Conservation (phyloP, 768 basidiomycete genomes). For the Leucocoprinus sp. region DNA sequence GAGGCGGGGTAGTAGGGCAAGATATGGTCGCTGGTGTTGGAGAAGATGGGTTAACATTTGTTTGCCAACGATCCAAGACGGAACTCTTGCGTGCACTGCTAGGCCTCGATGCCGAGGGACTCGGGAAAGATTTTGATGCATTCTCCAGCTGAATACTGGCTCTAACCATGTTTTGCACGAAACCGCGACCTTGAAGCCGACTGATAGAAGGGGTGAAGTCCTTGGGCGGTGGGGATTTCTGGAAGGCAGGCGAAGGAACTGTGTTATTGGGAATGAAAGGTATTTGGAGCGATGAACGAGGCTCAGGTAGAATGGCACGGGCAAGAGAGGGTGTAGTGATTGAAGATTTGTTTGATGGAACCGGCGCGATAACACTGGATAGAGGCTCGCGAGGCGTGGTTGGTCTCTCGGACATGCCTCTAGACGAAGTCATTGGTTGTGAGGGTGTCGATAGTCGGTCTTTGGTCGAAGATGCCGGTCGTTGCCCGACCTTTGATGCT, state of each 20-base stretch:
- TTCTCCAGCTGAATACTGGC: slow-evolving; percentile 49
- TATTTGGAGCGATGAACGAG: slow-evolving; percentile 33
- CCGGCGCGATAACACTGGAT: slow-evolving; percentile 12
- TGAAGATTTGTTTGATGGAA: slow-evolving; percentile 26
- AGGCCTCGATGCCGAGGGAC: slow-evolving; percentile 23
- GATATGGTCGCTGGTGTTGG: slow-evolving; percentile 31
- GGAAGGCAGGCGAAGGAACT: slow-evolving; percentile 49
- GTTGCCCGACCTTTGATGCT: not conserved
- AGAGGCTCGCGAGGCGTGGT: slow-evolving; percentile 21
- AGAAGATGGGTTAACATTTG: slow-evolving; percentile 21
- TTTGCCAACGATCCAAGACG: slow-evolving; percentile 70
- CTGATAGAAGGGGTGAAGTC: slow-evolving; percentile 79
- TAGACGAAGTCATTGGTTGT: slow-evolving; percentile 13
- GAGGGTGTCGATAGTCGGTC: slow-evolving; percentile 10
- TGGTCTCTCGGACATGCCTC: slow-evolving; percentile 10
- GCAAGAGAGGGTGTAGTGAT: slow-evolving; percentile 37
- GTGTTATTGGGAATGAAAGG: slow-evolving; percentile 36
- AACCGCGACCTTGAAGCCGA: slow-evolving; percentile 75
- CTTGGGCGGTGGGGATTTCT: slow-evolving; percentile 48
- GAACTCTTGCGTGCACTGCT: slow-evolving; percentile 33
- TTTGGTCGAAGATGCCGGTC: not conserved
- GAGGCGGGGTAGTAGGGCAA: slow-evolving; percentile 22
- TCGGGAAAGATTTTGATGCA: slow-evolving; percentile 26
- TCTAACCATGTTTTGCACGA: slow-evolving; percentile 78
- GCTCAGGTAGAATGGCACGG: slow-evolving; percentile 43